Evolutionary conservation across 140 eudicot genomes (phyloP).

Genomic region (Stevia rebaudiana): DNA sequence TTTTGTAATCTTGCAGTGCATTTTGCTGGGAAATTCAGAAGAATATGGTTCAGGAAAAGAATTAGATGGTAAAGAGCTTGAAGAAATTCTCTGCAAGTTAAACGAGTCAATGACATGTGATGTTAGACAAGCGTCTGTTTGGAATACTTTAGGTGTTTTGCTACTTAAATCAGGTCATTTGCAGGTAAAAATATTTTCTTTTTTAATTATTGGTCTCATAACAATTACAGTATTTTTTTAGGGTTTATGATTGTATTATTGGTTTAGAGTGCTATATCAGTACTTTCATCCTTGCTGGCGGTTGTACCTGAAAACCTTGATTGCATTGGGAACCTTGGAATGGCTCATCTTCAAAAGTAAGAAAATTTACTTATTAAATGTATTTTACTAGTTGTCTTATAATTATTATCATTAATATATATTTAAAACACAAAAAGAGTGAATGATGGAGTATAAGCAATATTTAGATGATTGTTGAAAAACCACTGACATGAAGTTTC

Average conservation of each 20-base stretch:
- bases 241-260: conserved; percentile 20
- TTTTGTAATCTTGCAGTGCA: conserved; percentile 43
- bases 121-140: conserved; percentile 84
- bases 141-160: conserved; percentile 88
- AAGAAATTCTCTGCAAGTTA: conserved; percentile 57
- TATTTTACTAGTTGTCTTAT: not conserved
- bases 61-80: conserved; percentile 67
- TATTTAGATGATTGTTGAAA: not conserved
- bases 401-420: not conserved
- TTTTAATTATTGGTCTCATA: not conserved
- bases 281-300: conserved; percentile 63
- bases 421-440: not conserved
- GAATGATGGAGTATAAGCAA: no score
- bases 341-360: conserved; percentile 94
- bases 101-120: conserved; percentile 73
- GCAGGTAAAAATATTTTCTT: conserved; percentile 45
- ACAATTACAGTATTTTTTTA: not conserved
- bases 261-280: conserved; percentile 78
- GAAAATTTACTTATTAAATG: conserved; percentile 1
- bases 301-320: conserved; percentile 83
- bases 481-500: not conserved
- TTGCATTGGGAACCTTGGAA: conserved; percentile 92
- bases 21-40: conserved; percentile 73
- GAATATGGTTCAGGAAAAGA: conserved; percentile 61
- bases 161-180: conserved; percentile 80